Percentiles rank a stretch among this genome's conserved stretches.
Conservation (phyloP, 208 protist genomes). For the Strigomonas culicis region DNA sequence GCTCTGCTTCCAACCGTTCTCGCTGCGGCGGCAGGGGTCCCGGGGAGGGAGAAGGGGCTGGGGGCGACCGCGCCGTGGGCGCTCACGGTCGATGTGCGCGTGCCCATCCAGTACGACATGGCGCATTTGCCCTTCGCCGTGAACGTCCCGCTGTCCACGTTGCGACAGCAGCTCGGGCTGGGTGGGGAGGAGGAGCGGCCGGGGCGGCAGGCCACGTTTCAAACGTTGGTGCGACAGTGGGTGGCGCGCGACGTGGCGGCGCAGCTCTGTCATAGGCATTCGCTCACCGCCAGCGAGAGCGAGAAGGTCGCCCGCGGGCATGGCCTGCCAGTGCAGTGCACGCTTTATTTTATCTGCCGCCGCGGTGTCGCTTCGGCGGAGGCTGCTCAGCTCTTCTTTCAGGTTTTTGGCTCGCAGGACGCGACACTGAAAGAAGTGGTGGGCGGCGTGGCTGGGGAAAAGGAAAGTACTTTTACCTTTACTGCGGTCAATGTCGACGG, state of each 20-base stretch:
- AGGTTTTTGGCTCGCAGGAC: too few relatives aligned
- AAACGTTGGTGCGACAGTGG: background rate
- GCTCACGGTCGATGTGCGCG: conserved; percentile 66
- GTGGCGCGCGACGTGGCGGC: background rate
- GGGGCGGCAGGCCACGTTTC: background rate
- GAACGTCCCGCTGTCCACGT: conserved; percentile 47
- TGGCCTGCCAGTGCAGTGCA: background rate
- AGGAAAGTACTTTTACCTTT: background rate
- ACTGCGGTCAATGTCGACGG: conserved; percentile 67
- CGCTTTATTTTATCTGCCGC: conserved; percentile 72
- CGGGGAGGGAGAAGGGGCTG: background rate
- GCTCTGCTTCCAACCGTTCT: background rate
- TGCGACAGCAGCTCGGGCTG: conserved; percentile 49
- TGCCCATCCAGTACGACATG: conserved; percentile 76
- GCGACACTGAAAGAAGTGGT: too few relatives aligned
- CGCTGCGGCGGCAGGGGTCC: background rate
- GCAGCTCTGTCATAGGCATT: background rate
- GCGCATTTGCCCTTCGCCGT: conserved; percentile 49
- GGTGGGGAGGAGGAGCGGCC: background rate
- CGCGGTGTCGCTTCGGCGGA: conserved; percentile 68
- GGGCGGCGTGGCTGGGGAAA: background rate
- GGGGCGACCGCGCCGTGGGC: background rate
- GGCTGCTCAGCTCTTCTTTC: conserved; percentile 42
- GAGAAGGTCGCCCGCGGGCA: background rate
- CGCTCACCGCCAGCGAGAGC: background rate